These are phyloP conservation scores for Solanum medicagineum DNA, from an alignment of 257 asterid species.

Conservation along the genomic window DNA sequence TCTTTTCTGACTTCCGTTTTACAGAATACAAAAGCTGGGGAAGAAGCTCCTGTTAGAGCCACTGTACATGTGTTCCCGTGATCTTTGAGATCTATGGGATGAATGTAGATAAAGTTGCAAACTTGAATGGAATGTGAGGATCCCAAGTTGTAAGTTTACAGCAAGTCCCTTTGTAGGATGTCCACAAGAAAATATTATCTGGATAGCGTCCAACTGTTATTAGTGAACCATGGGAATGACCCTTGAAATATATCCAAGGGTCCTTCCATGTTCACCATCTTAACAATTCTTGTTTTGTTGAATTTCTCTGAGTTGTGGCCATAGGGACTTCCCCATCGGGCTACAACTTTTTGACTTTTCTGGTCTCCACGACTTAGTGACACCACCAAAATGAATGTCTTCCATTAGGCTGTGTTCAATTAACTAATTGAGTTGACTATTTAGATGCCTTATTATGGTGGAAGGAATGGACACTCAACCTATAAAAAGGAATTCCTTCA, in stretches of 20 bases:
- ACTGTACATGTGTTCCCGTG: background rate
- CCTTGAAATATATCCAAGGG: conserved; percentile 5
- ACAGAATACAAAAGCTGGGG: conserved; percentile 4
- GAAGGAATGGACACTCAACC: background rate
- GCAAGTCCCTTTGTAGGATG: background rate
- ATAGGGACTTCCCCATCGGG: background rate
- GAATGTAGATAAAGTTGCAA: background rate
- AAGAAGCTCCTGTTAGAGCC: conserved; percentile 1
- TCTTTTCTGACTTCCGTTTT: background rate
- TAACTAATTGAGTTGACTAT: background rate
- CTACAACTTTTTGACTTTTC: background rate
- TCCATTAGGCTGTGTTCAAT: background rate
- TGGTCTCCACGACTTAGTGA: conserved; percentile 25
- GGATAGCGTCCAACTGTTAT: background rate
- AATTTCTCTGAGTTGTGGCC: conserved; percentile 11
- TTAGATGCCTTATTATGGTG: background rate
- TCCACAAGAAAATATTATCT: background rate
- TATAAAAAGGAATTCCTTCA: background rate
- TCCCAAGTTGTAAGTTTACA: background rate
- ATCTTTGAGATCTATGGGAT: background rate
- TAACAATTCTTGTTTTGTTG: background rate
- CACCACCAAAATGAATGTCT: conserved; percentile 14
- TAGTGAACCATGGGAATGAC: conserved; percentile 4
- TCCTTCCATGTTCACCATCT: background rate
- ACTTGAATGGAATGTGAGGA: background rate